Evolutionary conservation across 768 basidiomycete genomes (phyloP).

Genomic region (Termitomyces sp.): DNA sequence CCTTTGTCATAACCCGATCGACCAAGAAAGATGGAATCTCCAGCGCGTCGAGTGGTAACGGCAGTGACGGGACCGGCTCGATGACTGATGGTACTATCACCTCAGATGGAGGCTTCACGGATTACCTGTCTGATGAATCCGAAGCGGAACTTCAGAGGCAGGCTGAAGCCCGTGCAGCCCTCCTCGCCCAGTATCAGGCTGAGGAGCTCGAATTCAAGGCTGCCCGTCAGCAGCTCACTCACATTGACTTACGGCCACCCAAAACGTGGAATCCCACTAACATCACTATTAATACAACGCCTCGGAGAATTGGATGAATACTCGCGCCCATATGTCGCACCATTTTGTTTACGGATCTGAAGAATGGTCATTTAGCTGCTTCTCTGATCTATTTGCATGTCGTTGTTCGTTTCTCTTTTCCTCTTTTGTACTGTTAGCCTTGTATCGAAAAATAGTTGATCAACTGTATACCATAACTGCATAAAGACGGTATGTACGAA

Average conservation of each 20-base stretch:
- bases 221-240: constrained; percentile 71
- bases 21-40: constrained; percentile 31
- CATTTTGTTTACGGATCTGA: not conserved
- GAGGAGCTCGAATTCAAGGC: constrained; percentile 81
- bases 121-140: constrained; percentile 91
- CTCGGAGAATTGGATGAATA: constrained; percentile 13
- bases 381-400: constrained; percentile 2
- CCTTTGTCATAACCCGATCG: constrained; percentile 24
- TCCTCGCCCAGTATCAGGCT: constrained; percentile 72
- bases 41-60: constrained; percentile 54
- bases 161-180: constrained; percentile 73
- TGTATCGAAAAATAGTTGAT: constrained; percentile 10
- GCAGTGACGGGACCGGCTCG: constrained; percentile 59
- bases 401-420: constrained; percentile 1
- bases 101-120: constrained; percentile 84
- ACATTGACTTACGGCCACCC: constrained; percentile 71
- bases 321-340: not conserved
- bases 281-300: constrained; percentile 24
- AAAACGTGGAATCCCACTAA: constrained; percentile 67
- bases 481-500: not conserved
- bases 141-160: constrained; percentile 84
- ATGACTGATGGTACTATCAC: constrained; percentile 73
- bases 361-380: constrained; percentile 1
- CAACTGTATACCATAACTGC: constrained; percentile 5
- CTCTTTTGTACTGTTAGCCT: constrained; percentile 1